A percentile compares a stretch with the other conserved stretches of the same genome.
phyloP scores from a whole-genome alignment of 225 moss, liverwort and hornwort species.

The Pleurozium schreberi region DNA sequence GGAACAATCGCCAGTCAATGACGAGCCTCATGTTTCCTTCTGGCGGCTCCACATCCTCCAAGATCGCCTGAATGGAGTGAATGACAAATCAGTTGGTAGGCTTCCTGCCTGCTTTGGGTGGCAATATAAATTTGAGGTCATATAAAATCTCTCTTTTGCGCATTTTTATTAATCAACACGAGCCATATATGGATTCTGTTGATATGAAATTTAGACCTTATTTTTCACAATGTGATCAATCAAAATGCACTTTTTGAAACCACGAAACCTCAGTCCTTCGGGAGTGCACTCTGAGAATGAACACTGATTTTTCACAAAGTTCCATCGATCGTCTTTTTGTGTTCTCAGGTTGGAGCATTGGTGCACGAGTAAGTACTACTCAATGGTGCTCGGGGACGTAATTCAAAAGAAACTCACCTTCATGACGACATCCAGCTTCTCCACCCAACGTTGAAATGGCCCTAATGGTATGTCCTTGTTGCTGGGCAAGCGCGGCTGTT shows the following conservation, averaged over 20 bases:
- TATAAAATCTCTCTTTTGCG: background rate
- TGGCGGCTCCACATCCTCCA: conserved; percentile 6
- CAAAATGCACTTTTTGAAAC: background rate
- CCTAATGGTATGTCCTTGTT: conserved; percentile 49
- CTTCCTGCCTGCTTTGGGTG: background rate
- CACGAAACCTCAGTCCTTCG: background rate
- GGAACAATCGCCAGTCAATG: conserved; percentile 64
- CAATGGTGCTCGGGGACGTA: background rate
- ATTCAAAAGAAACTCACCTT: conserved; percentile 16
- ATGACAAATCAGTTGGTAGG: background rate
- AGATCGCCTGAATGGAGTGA: conserved; percentile 6
- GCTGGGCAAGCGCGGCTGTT: conserved; percentile 73
- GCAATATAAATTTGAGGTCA: background rate
- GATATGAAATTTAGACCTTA: background rate
- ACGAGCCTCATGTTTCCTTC: conserved; percentile 3
- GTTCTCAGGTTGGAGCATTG: background rate
- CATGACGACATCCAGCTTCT: conserved; percentile 39
- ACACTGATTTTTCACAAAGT: background rate
- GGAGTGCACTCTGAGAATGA: background rate
- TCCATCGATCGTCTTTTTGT: background rate
- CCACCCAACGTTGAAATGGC: conserved; percentile 75
- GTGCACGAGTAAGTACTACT: background rate
- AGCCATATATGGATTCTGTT: background rate
- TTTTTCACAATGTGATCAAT: background rate
- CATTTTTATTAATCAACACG: too few relatives aligned